Base-by-base conservation (phyloP, 805 yeast species). In the Yarrowia deformans region DNA sequence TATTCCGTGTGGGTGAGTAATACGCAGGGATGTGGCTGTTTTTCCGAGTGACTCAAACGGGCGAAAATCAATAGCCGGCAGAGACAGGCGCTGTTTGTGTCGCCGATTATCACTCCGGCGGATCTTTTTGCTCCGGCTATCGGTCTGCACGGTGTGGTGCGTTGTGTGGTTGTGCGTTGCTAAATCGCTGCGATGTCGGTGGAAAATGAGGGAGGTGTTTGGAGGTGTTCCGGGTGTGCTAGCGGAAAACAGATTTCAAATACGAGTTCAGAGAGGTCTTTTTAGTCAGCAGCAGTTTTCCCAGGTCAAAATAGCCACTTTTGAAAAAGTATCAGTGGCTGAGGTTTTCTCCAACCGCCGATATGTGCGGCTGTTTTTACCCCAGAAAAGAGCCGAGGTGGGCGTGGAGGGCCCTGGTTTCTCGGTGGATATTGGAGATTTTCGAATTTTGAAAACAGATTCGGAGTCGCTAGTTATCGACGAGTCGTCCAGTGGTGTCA, bases 311-410 rank as follows among this genome's bases (percentile, higher is more conserved):
- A 48, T 3, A 10, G 9, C 29, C 32, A 12, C 8, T 13, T 32
- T 32, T 49, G 6, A n/a, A 23, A 23, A 23, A 23, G 29, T 14
- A 18, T 5, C n/a, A 9, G 32, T 32, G 14, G 10, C 14, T 18
- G 4, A 6, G 9, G 18, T 34, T 3, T n/a, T 50, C 14, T 56
- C 14, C 5, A 23, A 29, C 7, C 40, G 55, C 55, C 55, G 43
- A 54, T 54, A 18, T 35, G 45, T 54, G 60, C 60, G 60, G 60
- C 60, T 54, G 60, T 54, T 54, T 54, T 54, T 54, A 54, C 60
- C 60, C 60, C 60, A 54, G 60, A 34, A 32, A n/a, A 10, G 34
- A 14, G 43, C 58, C 58, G 58, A 54, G 56, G 56, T n/a, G 40
- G 55, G 3, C 9, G 23, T 16, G 23, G n/a, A 16, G 9, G 6